Evolutionary conservation across 2,329 filamentous ascomycete genomes (phyloP).

Genomic region (Mariannaea sp.): DNA sequence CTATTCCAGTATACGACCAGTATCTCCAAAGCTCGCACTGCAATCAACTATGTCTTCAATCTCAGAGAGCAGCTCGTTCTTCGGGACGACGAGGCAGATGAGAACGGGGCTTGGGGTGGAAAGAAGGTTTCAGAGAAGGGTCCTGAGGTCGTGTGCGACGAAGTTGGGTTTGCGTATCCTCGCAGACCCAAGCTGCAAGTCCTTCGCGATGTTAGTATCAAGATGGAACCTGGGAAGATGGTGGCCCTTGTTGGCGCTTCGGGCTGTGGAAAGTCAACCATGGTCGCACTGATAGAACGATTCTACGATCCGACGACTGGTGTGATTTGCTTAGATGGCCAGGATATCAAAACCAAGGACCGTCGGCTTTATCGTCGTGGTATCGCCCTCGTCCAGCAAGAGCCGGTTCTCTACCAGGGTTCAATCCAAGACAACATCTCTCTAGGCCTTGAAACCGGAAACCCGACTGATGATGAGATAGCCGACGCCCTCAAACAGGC

Average conservation of each 20-base stretch:
- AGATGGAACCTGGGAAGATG: constrained; percentile 52
- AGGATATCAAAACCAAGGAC: constrained; percentile 39
- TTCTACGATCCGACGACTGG: constrained; percentile 48
- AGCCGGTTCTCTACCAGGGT: constrained; percentile 51
- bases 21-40: constrained; percentile 54
- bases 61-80: constrained; percentile 43
- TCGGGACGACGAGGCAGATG: constrained; percentile 38
- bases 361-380: constrained; percentile 42
- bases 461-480: constrained; percentile 46
- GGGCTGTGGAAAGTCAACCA: constrained; percentile 65
- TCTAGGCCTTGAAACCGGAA: constrained; percentile 47
- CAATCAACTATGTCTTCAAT: constrained; percentile 55
- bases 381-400: constrained; percentile 49
- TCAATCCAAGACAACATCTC: constrained; percentile 62
- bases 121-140: constrained; percentile 30
- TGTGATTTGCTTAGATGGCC: constrained; percentile 36
- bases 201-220: constrained; percentile 47
- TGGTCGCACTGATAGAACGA: constrained; percentile 56
- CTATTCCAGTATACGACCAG: constrained; percentile 56
- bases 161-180: constrained; percentile 64
- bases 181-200: constrained; percentile 43
- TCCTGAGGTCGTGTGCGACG: constrained; percentile 52
- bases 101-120: not conserved
- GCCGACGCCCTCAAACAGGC: constrained; percentile 57
- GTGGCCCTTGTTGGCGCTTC: constrained; percentile 62